Evolutionary conservation across 2,329 filamentous ascomycete genomes (phyloP), one percentile per base, ranked within the genome.

Genomic region (Fusarium floridanum): DNA sequence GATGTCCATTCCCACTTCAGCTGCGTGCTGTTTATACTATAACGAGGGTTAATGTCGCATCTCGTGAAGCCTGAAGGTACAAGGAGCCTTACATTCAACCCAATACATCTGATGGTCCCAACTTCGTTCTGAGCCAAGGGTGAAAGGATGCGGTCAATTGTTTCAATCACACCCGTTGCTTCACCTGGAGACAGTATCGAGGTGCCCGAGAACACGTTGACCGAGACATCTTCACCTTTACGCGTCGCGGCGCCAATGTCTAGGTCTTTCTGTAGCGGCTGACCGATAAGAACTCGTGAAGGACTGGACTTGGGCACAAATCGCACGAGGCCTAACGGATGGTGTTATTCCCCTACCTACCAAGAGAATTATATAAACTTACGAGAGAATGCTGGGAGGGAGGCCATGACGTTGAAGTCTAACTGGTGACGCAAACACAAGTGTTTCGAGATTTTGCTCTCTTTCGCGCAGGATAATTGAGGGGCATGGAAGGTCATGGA

Each of bases 221-320:
- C 89, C 29, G 84, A 77, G 41, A 92, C 89, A 43, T 91, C 86
- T 70, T 89, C 82, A 43, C 88, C 88, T 53, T 88, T 85, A 71
- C 86, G 86, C 34, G 91, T 80, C n/a, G 90, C 90, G 24, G 86
- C 79, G 56, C 90, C 90, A 53, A 92, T 87, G 76, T 92, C 90
- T 34, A 90, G 71, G 16, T 84, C 80, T 22, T 83, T 80, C 69
- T 89, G 85, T 37, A 85, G 81, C 4, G 90, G 90, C 76, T 91
- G 86, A 37, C 89, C 90, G 75, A 91, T 87, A 56, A 90, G 81
- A 64, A 89, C 78, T 70, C 85, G 86, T 67, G 82, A 81, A 39
- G 83, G 79, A 55, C 87, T 85, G 6, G 85, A 86, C 77, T 86
- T 88, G 64, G 90, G 87, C 22, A 87, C 79, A 76, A 91, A 91